Conservation (phyloP, 129 eudicot species). For the Chrysanthemum makinoi region DNA sequence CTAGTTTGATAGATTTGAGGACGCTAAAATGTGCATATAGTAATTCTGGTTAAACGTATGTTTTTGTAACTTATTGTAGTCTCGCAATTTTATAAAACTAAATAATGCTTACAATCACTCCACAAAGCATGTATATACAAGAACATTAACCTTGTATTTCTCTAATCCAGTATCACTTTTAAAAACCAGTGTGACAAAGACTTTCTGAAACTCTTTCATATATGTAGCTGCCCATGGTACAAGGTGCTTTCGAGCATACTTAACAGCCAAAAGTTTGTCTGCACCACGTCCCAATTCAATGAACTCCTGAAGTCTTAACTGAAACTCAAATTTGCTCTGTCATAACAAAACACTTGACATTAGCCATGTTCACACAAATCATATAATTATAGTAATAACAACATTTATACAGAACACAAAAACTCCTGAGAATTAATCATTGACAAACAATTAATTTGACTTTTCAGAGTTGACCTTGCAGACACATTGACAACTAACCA, state of each 20-base stretch:
- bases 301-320: slow-evolving; percentile 94
- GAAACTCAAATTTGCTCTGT: slow-evolving; percentile 98
- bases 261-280: slow-evolving; percentile 63
- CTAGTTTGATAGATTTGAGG: background rate
- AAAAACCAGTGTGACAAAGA: slow-evolving; percentile 89
- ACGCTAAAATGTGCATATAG: background rate
- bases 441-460: too few species aligned
- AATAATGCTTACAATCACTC: slow-evolving; percentile 14
- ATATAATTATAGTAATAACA: background rate
- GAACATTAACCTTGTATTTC: slow-evolving; percentile 74
- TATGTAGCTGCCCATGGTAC: slow-evolving; percentile 94
- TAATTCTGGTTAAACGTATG: slow-evolving; percentile 1
- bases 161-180: slow-evolving; percentile 81
- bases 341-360: slow-evolving; percentile 28
- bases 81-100: slow-evolving; percentile 1
- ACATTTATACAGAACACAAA: background rate
- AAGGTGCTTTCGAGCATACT: slow-evolving; percentile 85
- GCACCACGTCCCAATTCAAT: slow-evolving; percentile 87
- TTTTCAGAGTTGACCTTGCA: too few species aligned
- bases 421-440: too few species aligned
- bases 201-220: slow-evolving; percentile 92
- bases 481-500: background rate
- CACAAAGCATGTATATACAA: slow-evolving; percentile 6
- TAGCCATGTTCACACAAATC: slow-evolving; percentile 13
- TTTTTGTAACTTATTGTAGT: slow-evolving; percentile 6